Conservation (phyloP, 352 stramenopile species). For the Globisporangium nagaii region DNA sequence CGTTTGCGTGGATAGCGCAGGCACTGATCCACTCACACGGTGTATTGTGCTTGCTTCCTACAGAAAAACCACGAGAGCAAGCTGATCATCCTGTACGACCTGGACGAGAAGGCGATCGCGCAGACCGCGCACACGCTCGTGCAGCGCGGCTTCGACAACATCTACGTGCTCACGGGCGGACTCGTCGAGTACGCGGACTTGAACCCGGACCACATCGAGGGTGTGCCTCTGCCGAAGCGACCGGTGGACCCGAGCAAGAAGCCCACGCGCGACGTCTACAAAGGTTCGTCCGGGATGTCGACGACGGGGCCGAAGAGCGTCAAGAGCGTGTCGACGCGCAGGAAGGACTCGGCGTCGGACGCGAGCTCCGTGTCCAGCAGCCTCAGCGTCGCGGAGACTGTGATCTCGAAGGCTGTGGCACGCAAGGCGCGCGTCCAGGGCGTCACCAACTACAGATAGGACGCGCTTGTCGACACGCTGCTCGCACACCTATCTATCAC, state of each 20-base stretch:
- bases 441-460: constrained; percentile 48
- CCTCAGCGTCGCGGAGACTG: constrained; percentile 58
- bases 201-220: constrained; percentile 64
- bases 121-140: constrained; percentile 66
- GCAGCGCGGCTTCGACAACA: constrained; percentile 80
- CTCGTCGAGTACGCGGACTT: constrained; percentile 60
- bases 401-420: constrained; percentile 67
- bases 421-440: constrained; percentile 49
- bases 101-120: constrained; percentile 58
- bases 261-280: constrained; percentile 49
- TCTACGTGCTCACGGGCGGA: constrained; percentile 72
- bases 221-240: constrained; percentile 45
- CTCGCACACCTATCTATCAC: no score
- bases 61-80: constrained; percentile 76
- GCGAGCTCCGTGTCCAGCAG: constrained; percentile 58
- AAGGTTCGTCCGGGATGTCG: constrained; percentile 31
- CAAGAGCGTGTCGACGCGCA: constrained; percentile 39
- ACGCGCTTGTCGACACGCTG: no score
- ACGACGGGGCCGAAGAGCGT: constrained; percentile 39
- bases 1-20: no score
- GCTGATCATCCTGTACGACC: constrained; percentile 75
- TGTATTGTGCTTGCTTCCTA: neutral
- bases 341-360: constrained; percentile 48
- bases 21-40: neutral
- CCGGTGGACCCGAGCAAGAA: constrained; percentile 52